These are phyloP conservation scores for Batkoa obscura DNA, from an alignment of 371 early-diverging fungal species.

Conservation along the genomic window DNA sequence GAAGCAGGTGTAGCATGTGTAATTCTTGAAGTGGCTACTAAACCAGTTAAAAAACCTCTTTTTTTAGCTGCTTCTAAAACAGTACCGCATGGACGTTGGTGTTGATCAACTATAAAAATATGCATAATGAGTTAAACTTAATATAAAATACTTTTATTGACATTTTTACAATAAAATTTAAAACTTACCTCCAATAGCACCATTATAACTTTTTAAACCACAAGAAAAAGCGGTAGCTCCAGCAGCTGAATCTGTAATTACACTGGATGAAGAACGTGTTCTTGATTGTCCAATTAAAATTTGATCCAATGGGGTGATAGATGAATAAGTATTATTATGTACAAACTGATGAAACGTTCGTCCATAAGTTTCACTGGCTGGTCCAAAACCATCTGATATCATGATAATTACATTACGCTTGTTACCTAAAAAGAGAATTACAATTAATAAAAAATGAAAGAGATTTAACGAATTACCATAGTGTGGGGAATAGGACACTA, in stretches of 20 bases:
- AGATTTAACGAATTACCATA: not conserved
- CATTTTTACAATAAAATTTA: not conserved
- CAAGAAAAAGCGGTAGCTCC: conserved; percentile 89
- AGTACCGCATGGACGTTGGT: conserved; percentile 64
- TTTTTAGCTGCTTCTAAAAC: conserved; percentile 83
- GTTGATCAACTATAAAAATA: conserved; percentile 25
- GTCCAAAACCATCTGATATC: conserved; percentile 87
- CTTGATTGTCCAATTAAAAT: conserved; percentile 73
- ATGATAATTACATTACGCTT: conserved; percentile 69
- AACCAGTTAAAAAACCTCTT: conserved; percentile 56
- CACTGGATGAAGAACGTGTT: conserved; percentile 55
- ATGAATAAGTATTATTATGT: conserved; percentile 20
- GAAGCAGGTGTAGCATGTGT: conserved; percentile 77
- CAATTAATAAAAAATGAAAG: not conserved
- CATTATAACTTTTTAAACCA: conserved; percentile 67
- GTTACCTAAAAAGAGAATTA: not conserved
- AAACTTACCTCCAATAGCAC: conserved; percentile 50
- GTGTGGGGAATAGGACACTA: conserved; percentile 1
- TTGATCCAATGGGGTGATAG: conserved; percentile 47
- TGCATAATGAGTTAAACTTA: not conserved
- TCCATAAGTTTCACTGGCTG: conserved; percentile 82
- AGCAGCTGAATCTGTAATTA: conserved; percentile 89
- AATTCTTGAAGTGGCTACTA: conserved; percentile 80
- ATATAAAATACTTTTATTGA: not conserved
- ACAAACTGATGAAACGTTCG: conserved; percentile 46